A percentile compares a stretch with the other conserved stretches of the same genome.
Conservation (phyloP, 805 yeast species). For the Candida insectorum region DNA sequence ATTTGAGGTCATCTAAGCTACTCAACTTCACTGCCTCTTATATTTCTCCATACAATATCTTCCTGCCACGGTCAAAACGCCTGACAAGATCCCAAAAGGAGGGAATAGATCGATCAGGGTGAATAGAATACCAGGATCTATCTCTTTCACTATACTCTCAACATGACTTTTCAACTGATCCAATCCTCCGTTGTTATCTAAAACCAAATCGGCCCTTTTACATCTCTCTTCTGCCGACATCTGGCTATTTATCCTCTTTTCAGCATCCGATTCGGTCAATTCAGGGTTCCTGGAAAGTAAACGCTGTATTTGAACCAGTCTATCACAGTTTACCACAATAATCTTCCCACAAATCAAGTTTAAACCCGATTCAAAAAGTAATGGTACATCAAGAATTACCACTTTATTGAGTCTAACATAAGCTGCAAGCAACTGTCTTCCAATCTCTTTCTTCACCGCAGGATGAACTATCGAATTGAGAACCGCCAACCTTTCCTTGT, state of each 20-base stretch:
- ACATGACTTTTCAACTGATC: slow-evolving; percentile 20
- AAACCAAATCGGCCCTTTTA: slow-evolving; percentile 57
- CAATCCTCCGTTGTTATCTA: slow-evolving; percentile 53
- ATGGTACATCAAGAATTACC: slow-evolving; percentile 85
- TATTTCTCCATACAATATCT: slow-evolving; percentile 11
- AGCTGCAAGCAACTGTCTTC: slow-evolving; percentile 48
- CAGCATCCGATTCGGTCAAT: slow-evolving; percentile 61
- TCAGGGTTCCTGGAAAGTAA: slow-evolving; percentile 66
- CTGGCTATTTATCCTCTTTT: slow-evolving; percentile 71
- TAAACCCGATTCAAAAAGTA: slow-evolving; percentile 77
- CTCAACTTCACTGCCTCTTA: not conserved
- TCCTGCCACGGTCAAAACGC: slow-evolving; percentile 17
- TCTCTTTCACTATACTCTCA: slow-evolving; percentile 18
- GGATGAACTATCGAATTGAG: slow-evolving; percentile 86
- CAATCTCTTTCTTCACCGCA: slow-evolving; percentile 69
- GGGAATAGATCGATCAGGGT: slow-evolving; percentile 24
- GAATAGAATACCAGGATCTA: slow-evolving; percentile 21
- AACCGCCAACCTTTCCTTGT: slow-evolving; percentile 51
- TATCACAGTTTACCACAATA: slow-evolving; percentile 63
- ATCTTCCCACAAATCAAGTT: slow-evolving; percentile 68
- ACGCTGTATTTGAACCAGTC: slow-evolving; percentile 58
- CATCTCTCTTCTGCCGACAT: slow-evolving; percentile 61
- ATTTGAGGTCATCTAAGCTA: not conserved
- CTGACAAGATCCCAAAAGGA: slow-evolving; percentile 23
- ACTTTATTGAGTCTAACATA: slow-evolving; percentile 58